These are phyloP conservation scores for Globisporangium apiculatum DNA, from an alignment of 352 stramenopile species.

Conservation along the genomic window DNA sequence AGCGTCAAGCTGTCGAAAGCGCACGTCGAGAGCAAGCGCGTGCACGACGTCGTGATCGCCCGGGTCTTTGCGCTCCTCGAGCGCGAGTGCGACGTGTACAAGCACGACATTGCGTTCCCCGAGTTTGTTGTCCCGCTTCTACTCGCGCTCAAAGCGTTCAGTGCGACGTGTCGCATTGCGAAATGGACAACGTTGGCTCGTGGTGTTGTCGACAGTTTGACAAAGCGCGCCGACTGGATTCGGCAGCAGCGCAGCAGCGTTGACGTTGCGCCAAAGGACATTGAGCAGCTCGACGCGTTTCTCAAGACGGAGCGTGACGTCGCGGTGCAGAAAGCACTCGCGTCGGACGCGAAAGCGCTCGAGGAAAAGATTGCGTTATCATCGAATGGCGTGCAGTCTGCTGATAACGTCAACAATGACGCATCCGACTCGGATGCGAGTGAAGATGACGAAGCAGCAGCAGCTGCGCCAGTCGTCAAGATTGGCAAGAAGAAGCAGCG, in stretches of 20 bases:
- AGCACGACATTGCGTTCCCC: slow-evolving; percentile 93
- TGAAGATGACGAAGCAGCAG: slow-evolving; percentile 12
- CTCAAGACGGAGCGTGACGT: slow-evolving; percentile 71
- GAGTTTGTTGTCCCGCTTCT: slow-evolving; percentile 90
- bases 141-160: slow-evolving; percentile 87
- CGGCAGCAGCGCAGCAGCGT: slow-evolving; percentile 88
- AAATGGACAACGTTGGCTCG: slow-evolving; percentile 74
- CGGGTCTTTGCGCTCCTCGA: slow-evolving; percentile 93
- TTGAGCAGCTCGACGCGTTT: slow-evolving; percentile 84
- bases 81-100: slow-evolving; percentile 93
- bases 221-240: slow-evolving; percentile 76
- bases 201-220: slow-evolving; percentile 57
- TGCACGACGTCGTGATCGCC: slow-evolving; percentile 89
- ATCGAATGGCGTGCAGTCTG: slow-evolving; percentile 12
- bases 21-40: slow-evolving; percentile 69
- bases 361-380: slow-evolving; percentile 67
- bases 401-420: neutral
- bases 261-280: slow-evolving; percentile 81
- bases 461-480: slow-evolving; percentile 2
- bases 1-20: slow-evolving; percentile 92
- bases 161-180: slow-evolving; percentile 63
- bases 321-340: slow-evolving; percentile 83
- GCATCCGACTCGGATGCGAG: slow-evolving; percentile 1
- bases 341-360: slow-evolving; percentile 49
- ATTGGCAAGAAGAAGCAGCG: slow-evolving; percentile 39